Percentiles rank a stretch among this genome's conserved stretches.
phyloP scores from a whole-genome alignment of 2,329 filamentous ascomycete genomes.

The Incumbomyces lentus region DNA sequence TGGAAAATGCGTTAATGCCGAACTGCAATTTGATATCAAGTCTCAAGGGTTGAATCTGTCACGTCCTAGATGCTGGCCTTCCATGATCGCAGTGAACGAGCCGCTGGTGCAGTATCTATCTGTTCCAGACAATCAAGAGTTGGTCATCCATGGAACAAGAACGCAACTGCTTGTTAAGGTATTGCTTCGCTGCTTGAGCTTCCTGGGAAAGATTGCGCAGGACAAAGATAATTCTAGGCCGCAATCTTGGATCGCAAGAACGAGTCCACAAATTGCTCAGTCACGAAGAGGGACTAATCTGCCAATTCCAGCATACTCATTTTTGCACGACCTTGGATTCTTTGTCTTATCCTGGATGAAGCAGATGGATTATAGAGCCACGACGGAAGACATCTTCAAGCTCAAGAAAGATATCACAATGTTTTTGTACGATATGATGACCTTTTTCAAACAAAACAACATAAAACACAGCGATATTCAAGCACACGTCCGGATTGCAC shows the following conservation, averaged over 20 bases:
- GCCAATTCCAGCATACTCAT: neutral
- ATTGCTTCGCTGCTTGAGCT: constrained; percentile 1
- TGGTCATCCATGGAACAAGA: neutral
- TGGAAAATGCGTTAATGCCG: neutral
- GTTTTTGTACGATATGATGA: constrained; percentile 42
- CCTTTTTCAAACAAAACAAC: constrained; percentile 29
- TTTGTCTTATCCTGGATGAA: neutral
- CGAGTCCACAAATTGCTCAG: neutral
- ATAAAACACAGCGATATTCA: constrained; percentile 47
- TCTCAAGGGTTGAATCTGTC: too few relatives aligned
- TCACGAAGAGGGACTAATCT: neutral
- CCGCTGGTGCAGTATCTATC: neutral
- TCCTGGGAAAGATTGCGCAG: neutral
- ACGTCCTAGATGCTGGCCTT: neutral
- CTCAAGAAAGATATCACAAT: constrained; percentile 22
- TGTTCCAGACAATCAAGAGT: neutral
- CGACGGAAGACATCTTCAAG: neutral
- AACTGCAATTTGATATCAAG: too few relatives aligned
- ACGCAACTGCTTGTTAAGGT: neutral
- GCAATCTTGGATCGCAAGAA: neutral
- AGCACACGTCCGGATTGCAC: constrained; percentile 40
- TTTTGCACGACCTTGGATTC: neutral
- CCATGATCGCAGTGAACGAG: constrained; percentile 1
- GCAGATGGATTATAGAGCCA: too few relatives aligned
- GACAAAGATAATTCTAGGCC: neutral